Base-by-base conservation (phyloP, 2,329 filamentous ascomycete genomes). In the Calcarisporium arbuscula region DNA sequence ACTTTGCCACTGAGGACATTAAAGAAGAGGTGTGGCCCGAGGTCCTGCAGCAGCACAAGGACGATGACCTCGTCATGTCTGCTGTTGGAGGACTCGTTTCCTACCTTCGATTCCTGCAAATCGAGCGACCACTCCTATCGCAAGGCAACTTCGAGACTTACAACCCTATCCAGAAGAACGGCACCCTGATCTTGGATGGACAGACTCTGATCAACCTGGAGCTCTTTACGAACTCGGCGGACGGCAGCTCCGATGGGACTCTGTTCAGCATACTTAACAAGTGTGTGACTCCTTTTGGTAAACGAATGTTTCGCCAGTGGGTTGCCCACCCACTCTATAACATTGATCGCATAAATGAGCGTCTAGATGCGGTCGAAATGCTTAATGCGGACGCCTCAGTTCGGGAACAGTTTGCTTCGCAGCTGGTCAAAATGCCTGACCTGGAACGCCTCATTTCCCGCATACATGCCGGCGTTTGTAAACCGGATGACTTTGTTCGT, bases 171-270 rank as follows among this genome's bases (percentile, higher is more conserved):
- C 76, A 78, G 36, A 83, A 83, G 51, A 94, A 95, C 54, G 87
- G 88, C 10, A 96, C 86, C 19, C 67, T 98, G 28, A 83, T 98
- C 8, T 72, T 98, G 2, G 92, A 98, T 49, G 92, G 92, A 1
- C 92, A 98, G 56, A 96, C 89, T 16, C 70, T 98, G 48, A 94
- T 94, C 67, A 98, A 98, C 52, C 78, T 98, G n/a, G 92, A 98
- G 56, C 77, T 98, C 5, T 98, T 98, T 48, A 76, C 87, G 48
- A 98, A 98, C 59, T 89, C 82, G 1, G 87, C 84, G 45, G 90
- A 95, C 52, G 90, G 89, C 7, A 80, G 86, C 11, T 57, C 71
- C 1, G 84, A 94, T 25, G 92, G 92, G 6, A 96, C 92, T 0
- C 64, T 98, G 2, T 98, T 96, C 60, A 76, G 75, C 33, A 77